Base-by-base conservation (phyloP, 495 filamentous ascomycete genomes). In the Podospora fimiseda region DNA sequence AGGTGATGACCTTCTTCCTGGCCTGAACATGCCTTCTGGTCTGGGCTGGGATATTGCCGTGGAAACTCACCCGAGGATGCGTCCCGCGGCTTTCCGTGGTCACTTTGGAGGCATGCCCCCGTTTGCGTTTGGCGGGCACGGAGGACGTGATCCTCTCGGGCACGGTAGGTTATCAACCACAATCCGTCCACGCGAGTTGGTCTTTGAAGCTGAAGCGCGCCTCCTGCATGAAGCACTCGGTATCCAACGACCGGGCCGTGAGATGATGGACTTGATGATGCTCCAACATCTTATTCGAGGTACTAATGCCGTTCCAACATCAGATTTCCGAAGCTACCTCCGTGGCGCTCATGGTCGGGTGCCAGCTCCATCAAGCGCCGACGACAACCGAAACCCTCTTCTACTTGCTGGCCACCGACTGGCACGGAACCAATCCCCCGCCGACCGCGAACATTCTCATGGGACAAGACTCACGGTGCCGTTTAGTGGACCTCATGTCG, bases 321-420 rank as follows among this genome's bases (percentile, higher is more conserved):
- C n/a, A 68, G 74, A 74, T 38, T 74, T 73, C 58, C 64, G 65
- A 49, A 64, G 54, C 52, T 66, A 61, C 48, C 58, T 72, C 53
- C 64, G 63, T 37, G 53, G 60, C 18, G 58, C 60, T 43, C 58
- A 70, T 48, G 51, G 52, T n/a, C 51, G 58, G 11, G 46, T 53
- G 6, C 49, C 65, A 22, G 50, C 60, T 4, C 43, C 57, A 41
- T 48, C 53, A 13, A 77, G 75, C 39, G n/a, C n/a, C n/a, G 89
- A 95, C 59, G 89, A 95, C 60, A 89, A 88, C 15, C 75, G 78
- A 3, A 95, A 96, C 61, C 90, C 90, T 44, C 74, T 96, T 13
- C 79, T 90, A 19, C 74, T 76, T 39, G 70, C 69, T 24, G 50
- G 50, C 14, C 63, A 60, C 39, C 61, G 64, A 20, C 20, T 59